Conservation (phyloP, 345 rosid genomes). For the Gossypium sturtianum region DNA sequence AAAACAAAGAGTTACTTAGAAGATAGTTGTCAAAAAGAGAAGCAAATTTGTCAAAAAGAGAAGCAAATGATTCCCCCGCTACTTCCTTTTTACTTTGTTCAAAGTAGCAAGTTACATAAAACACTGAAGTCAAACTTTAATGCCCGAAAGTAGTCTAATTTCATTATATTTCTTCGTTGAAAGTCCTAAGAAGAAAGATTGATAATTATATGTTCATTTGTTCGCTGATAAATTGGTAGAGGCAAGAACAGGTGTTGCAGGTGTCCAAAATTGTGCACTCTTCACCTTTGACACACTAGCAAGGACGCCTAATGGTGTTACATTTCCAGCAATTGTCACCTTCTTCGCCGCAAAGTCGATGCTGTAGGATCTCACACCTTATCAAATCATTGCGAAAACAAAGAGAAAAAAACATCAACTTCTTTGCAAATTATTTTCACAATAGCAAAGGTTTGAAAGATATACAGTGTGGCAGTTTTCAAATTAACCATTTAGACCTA, state of each 20-base stretch:
- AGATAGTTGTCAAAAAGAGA: background rate
- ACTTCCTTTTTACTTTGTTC: background rate
- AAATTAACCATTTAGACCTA: too few species aligned
- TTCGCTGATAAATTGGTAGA: slow-evolving; percentile 13
- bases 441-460: background rate
- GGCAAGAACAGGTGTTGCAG: slow-evolving; percentile 8
- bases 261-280: slow-evolving; percentile 79
- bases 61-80: background rate
- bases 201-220: slow-evolving; percentile 11
- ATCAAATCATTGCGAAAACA: slow-evolving; percentile 5
- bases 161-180: background rate
- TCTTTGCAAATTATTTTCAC: too few species aligned
- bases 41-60: background rate
- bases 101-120: slow-evolving; percentile 8
- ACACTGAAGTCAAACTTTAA: slow-evolving; percentile 4
- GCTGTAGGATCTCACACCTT: slow-evolving; percentile 87
- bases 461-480: background rate
- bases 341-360: slow-evolving; percentile 83
- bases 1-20: background rate
- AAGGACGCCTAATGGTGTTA: slow-evolving; percentile 67
- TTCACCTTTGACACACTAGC: slow-evolving; percentile 83
- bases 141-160: background rate
- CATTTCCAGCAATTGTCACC: slow-evolving; percentile 77
- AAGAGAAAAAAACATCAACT: background rate
- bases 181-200: background rate